A percentile compares a stretch with the other conserved stretches of the same genome.
Conservation (phyloP, 352 stramenopile species). For the Aphanomyces cochlioides region DNA sequence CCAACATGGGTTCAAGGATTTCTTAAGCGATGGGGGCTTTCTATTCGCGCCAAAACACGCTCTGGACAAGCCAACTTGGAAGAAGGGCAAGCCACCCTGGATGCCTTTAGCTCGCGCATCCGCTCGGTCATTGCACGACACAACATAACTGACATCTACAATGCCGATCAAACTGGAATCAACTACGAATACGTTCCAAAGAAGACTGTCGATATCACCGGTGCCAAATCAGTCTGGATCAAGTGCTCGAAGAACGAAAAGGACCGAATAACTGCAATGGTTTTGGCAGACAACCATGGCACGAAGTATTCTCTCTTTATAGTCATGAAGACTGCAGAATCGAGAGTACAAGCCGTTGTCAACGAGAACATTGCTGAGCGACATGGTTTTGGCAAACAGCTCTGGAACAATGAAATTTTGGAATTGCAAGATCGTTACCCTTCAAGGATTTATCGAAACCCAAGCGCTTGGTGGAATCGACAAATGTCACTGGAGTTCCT, state of each 20-base stretch:
- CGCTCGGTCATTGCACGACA: background rate
- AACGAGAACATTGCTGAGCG: conserved; percentile 7
- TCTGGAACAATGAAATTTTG: conserved; percentile 31
- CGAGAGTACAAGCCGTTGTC: background rate
- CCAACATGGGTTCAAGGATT: background rate
- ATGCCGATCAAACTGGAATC: too few species aligned
- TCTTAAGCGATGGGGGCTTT: conserved; percentile 21
- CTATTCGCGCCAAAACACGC: conserved; percentile 26
- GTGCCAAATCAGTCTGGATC: conserved; percentile 35
- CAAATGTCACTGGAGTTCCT: conserved; percentile 34
- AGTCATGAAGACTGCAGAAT: conserved; percentile 33
- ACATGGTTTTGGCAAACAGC: conserved; percentile 32
- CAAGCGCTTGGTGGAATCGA: conserved; percentile 37
- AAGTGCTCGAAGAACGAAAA: conserved; percentile 32
- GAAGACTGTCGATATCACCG: conserved; percentile 22
- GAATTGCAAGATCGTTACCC: conserved; percentile 22
- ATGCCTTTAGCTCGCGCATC: conserved; percentile 7
- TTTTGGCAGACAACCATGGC: conserved; percentile 30
- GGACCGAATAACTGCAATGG: conserved; percentile 34
- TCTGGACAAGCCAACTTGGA: conserved; percentile 26
- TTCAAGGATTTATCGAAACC: conserved; percentile 35
- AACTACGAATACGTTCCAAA: too few species aligned
- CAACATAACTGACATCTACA: conserved; percentile 29
- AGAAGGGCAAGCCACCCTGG: conserved; percentile 4
- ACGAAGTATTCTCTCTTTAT: conserved; percentile 36